Base-by-base conservation (phyloP, 129 eudicot species). In the Chrysanthemum makinoi region DNA sequence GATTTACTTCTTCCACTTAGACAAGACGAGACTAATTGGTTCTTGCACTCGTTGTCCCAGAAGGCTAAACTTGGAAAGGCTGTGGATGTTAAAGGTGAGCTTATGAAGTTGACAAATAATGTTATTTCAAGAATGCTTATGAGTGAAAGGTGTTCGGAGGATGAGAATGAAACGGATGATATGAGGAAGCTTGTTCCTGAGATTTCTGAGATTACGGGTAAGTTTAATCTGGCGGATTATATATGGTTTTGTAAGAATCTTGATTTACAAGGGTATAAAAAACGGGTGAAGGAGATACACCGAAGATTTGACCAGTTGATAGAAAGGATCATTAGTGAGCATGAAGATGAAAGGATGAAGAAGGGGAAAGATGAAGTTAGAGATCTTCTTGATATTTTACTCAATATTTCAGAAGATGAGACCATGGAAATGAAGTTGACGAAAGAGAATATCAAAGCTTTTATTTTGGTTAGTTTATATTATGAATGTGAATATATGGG, bases 361-460 rank as follows among this genome's bases (percentile, higher is more conserved):
- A 75, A 70, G 68, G 72, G 62, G 48, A 56, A 18, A 58, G 77
- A 50, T 50, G 77, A 18, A 18, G 73, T 51, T 47, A 88, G 69
- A 55, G 91, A 85, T 55, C 73, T 88, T 58, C 85, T 88, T 46
- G 85, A 88, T 49, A 86, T 88, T 39, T 77, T 88, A 60, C 87
- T 88, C 61, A 82, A 72, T 54, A 69, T 81, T 50, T 77, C 86
- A 20, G 87, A 81, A 77, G 87, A 84, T 74, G 77, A 82, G 15
- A 72, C 71, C 20, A 62, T 72, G 62, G 85, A 87, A 72, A 39
- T 81, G 43, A 87, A 72, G 51, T 60, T 87, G 55, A 79, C 76
- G n/a, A 83, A 65, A 77, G 86, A 83, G 52, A 83, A 83, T 65
- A 81, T 86, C 69, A 89, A 89, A 74, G 91, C 91, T 61, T 89